phyloP scores from a whole-genome alignment of 192 early-diverging fungal species.

The Mortierella alpina region DNA sequence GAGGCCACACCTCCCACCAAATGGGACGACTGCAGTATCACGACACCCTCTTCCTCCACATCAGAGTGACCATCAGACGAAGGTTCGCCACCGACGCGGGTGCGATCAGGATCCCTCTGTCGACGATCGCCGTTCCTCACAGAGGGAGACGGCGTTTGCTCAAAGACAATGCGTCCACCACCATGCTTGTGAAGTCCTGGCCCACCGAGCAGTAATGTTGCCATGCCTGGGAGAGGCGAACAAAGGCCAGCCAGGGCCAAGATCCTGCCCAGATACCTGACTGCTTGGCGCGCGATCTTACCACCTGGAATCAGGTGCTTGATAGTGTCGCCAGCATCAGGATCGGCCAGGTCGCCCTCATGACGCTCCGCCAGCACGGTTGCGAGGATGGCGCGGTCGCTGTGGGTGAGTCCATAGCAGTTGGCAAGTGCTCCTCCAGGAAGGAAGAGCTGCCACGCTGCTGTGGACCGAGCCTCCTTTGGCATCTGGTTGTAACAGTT shows the following conservation, averaged over 20 bases:
- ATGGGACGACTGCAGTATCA: slow-evolving; percentile 11
- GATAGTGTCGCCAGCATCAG: slow-evolving; percentile 48
- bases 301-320: slow-evolving; percentile 57
- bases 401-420: slow-evolving; percentile 62
- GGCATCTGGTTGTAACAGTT: slow-evolving; percentile 60
- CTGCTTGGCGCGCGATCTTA: slow-evolving; percentile 50
- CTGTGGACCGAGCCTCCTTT: slow-evolving; percentile 65
- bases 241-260: slow-evolving; percentile 38
- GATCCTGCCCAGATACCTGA: slow-evolving; percentile 62
- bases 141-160: slow-evolving; percentile 9
- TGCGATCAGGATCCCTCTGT: slow-evolving; percentile 14
- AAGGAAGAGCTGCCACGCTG: slow-evolving; percentile 61
- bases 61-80: neutral
- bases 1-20: neutral
- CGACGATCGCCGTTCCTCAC: neutral
- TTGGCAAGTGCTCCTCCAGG: slow-evolving; percentile 63
- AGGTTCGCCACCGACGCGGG: slow-evolving; percentile 24
- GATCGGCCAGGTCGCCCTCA: slow-evolving; percentile 60
- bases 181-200: slow-evolving; percentile 17
- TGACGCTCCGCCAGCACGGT: slow-evolving; percentile 61
- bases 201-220: slow-evolving; percentile 22
- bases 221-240: slow-evolving; percentile 39
- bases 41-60: slow-evolving; percentile 3
- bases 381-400: slow-evolving; percentile 61
- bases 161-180: slow-evolving; percentile 28